These are phyloP conservation scores for Trichosanthes truncata DNA, from an alignment of 306 rosid species.

Conservation along the genomic window DNA sequence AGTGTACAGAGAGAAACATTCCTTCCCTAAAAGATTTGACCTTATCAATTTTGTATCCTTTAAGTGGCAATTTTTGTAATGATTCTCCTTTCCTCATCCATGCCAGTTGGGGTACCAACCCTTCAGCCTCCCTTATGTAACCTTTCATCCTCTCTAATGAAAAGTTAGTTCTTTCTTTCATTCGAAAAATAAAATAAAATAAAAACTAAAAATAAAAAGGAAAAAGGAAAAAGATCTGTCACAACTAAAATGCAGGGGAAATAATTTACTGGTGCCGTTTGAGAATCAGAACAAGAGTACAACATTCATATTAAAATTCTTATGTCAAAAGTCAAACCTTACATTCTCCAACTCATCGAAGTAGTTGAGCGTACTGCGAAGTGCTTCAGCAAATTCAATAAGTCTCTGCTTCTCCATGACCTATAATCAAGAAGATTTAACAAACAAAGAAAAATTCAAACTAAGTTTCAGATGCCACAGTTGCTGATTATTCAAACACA, in stretches of 20 bases:
- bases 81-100: neutral
- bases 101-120: neutral
- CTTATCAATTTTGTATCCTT: neutral
- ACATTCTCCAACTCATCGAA: slow-evolving; percentile 99
- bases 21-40: neutral
- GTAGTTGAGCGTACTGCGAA: slow-evolving; percentile 90
- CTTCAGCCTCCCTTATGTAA: neutral
- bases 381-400: slow-evolving; percentile 86
- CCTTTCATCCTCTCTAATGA: neutral
- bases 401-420: slow-evolving; percentile 84
- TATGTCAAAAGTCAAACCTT: slow-evolving; percentile 89
- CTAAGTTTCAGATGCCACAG: neutral
- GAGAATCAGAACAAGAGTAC: neutral
- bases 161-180: neutral
- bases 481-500: neutral
- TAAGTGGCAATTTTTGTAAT: neutral
- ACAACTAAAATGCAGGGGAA: neutral
- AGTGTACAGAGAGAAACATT: too few relatives aligned
- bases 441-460: neutral
- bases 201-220: neutral
- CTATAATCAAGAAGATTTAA: slow-evolving; percentile 33
- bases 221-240: neutral
- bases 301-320: neutral
- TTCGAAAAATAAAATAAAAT: neutral
- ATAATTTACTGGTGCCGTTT: neutral